Conservation (phyloP, 2,329 filamentous ascomycete species). For the Penicillium sp. region DNA sequence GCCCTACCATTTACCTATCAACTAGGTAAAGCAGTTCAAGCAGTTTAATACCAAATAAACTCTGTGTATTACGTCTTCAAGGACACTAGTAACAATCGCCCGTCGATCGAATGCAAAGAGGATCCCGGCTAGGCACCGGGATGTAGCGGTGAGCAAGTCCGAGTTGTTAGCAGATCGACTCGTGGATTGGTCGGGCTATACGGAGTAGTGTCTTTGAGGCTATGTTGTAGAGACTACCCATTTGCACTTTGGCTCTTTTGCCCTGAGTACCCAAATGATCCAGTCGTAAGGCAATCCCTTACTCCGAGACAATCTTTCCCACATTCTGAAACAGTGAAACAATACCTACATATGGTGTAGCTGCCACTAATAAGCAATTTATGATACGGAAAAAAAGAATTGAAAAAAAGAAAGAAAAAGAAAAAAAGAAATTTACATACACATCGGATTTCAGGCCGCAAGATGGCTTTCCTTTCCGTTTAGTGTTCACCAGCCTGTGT, state of each 20-base stretch:
- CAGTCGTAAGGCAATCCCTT: not conserved
- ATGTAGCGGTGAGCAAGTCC: slow-evolving; percentile 2
- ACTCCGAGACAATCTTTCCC: not conserved
- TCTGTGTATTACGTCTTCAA: not conserved
- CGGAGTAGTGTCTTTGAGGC: not conserved
- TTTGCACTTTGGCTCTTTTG: too few relatives aligned
- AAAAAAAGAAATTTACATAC: too few relatives aligned
- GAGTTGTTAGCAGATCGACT: not conserved
- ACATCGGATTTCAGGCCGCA: too few relatives aligned
- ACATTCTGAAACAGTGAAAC: not conserved
- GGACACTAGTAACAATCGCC: not conserved
- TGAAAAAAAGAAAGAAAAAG: too few relatives aligned
- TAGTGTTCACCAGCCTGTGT: too few relatives aligned
- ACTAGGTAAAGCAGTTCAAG: not conserved
- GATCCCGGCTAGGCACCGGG: not conserved
- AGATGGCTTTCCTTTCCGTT: too few relatives aligned
- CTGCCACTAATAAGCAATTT: too few relatives aligned
- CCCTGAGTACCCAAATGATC: not conserved
- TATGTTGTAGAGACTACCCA: too few relatives aligned
- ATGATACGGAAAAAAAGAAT: too few relatives aligned
- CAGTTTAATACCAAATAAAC: not conserved
- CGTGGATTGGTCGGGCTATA: not conserved
- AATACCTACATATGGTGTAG: too few relatives aligned
- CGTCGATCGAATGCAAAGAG: not conserved
- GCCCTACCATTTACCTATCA: not conserved